Conservation (phyloP, 257 asterid genomes). For the Jasminum sambac region DNA sequence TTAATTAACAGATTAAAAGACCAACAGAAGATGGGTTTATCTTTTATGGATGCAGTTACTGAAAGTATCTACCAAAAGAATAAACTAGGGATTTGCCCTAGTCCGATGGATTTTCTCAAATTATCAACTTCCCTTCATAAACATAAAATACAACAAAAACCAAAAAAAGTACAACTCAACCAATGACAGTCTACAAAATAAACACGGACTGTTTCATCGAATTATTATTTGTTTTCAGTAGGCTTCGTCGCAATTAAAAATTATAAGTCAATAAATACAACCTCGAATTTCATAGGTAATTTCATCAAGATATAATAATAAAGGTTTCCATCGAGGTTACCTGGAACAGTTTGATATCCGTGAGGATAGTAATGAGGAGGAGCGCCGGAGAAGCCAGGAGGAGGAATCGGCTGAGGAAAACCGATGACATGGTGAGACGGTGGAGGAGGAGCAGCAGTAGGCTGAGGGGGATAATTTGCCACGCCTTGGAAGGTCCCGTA, state of each 20-base stretch:
- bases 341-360: constrained; percentile 70
- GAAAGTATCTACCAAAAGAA: background rate
- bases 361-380: constrained; percentile 57
- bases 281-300: background rate
- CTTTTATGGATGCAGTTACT: constrained; percentile 3
- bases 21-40: background rate
- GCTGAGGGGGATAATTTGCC: constrained; percentile 61
- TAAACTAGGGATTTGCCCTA: background rate
- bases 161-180: background rate
- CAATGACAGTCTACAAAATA: constrained; percentile 3
- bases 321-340: constrained; percentile 31
- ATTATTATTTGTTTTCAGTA: background rate
- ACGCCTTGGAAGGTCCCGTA: constrained; percentile 96
- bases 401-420: constrained; percentile 78
- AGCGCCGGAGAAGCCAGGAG: constrained; percentile 42
- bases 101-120: background rate
- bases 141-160: background rate
- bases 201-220: background rate
- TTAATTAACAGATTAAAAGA: background rate
- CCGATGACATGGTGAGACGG: constrained; percentile 63
- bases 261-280: constrained; percentile 6
- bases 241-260: background rate
- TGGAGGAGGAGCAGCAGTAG: constrained; percentile 36
- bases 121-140: background rate
- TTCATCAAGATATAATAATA: background rate